Conservation (phyloP, 495 filamentous ascomycete species). For the Talaromyces nanjingensis region DNA sequence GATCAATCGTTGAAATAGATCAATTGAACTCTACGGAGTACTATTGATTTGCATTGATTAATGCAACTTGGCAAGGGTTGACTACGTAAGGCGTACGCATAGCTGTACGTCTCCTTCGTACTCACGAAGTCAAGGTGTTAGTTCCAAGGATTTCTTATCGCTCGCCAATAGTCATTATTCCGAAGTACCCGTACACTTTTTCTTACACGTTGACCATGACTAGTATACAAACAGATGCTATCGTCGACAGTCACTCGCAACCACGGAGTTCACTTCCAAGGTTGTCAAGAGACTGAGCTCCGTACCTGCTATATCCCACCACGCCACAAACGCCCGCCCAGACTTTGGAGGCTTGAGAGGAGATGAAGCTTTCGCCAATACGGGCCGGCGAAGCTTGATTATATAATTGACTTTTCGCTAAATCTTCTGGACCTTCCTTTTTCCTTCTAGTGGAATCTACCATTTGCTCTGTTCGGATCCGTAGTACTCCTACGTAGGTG, state of each 20-base stretch:
- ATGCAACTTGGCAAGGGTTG: no score
- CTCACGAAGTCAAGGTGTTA: background rate
- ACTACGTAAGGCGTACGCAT: background rate
- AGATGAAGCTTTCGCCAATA: background rate
- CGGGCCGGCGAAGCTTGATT: background rate
- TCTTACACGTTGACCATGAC: background rate
- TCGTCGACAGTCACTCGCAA: background rate
- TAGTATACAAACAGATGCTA: background rate
- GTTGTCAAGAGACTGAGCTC: background rate
- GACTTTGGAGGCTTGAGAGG: background rate
- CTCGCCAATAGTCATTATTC: background rate
- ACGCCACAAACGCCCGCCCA: background rate
- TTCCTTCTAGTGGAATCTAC: background rate
- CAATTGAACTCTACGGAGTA: background rate
- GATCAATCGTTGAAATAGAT: background rate
- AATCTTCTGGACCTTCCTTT: background rate
- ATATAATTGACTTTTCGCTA: background rate
- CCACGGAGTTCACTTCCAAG: background rate
- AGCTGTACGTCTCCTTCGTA: background rate
- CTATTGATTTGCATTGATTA: background rate
- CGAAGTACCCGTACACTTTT: background rate
- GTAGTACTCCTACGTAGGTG: background rate
- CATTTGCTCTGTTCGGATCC: background rate
- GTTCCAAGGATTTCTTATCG: background rate
- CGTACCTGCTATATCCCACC: background rate